Evolutionary conservation across 345 rosid species (phyloP).

Genomic region (Eucalyptus curtisii): DNA sequence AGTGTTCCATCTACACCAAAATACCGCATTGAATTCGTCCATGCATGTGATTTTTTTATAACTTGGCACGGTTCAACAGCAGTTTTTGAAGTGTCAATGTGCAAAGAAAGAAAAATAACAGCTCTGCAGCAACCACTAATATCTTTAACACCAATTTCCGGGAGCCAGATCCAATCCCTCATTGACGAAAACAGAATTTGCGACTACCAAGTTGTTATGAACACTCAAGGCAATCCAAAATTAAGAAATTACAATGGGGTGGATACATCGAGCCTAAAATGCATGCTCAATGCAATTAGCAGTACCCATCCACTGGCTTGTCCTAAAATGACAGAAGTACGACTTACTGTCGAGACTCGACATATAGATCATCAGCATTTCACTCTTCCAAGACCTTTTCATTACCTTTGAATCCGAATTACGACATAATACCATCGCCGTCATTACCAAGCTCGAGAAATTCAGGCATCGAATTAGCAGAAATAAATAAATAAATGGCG

Average conservation of each 20-base stretch:
- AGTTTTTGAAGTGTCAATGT: neutral
- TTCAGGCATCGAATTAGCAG: neutral
- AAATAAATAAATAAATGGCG: neutral
- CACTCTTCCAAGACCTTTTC: neutral
- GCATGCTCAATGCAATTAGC: neutral
- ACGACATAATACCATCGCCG: neutral
- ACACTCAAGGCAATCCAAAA: neutral
- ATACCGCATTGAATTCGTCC: neutral
- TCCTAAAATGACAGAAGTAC: neutral
- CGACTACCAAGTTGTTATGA: neutral
- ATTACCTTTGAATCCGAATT: neutral
- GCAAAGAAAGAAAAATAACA: neutral
- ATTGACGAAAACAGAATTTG: neutral
- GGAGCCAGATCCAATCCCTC: neutral
- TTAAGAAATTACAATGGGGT: neutral
- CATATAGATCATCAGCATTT: neutral
- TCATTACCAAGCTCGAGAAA: neutral
- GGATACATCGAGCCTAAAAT: neutral
- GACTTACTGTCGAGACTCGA: neutral
- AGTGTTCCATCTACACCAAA: neutral
- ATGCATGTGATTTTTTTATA: neutral
- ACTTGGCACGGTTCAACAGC: neutral
- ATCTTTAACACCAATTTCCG: neutral
- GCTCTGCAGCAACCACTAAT: neutral
- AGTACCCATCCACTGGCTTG: neutral